Base-by-base conservation (phyloP, 1,139 yeast genomes). In the Sugiyamaella neomexicana region DNA sequence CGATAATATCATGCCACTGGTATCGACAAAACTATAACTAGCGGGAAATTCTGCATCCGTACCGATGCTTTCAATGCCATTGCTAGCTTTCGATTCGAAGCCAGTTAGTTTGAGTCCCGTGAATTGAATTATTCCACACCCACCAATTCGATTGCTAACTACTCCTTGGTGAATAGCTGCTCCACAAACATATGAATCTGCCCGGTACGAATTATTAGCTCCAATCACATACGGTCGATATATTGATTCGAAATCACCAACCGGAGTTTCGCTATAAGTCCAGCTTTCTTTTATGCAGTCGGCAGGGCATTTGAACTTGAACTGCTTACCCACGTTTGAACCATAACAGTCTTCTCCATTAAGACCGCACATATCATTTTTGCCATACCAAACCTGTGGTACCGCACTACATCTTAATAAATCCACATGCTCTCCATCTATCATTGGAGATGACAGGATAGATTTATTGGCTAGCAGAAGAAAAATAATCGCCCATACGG, bases 161-260 rank as follows among this genome's bases (percentile, higher is more conserved):
- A 83, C 65, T 0, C 97, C 97, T 1, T 91, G 85, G 68, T 91
- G 97, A 2, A 87, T 81, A 0, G 95, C 98, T 1, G 97, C 85
- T 0, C 91, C 95, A 70, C 99, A 93, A 0, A 93, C 84, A 65
- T 76, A 90, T 0, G 96, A 87, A 69, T 93, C 99, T 0, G 89
- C 93, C 57, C 99, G 75, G 65, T 89, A 93, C 0, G 90, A 59
- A n/a, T 68, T 68, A 17, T 73, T 63, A 0, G 88, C 93, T 1
- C 97, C 97, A 41, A 91, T 79, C 38, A 83, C 81, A 64, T 77
- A 88, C 1, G 89, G 87, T 52, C 84, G 70, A 65, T 91, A 87
- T 62, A 88, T 86, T 37, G 87, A 75, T 59, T 81, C 71, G 54
- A 81, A 75, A 55, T 77, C 78, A 0, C 97, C 97, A 0, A 89